These are phyloP conservation scores for Calonectria honghensis DNA, from an alignment of 2,329 filamentous ascomycete genomes.

Conservation along the genomic window DNA sequence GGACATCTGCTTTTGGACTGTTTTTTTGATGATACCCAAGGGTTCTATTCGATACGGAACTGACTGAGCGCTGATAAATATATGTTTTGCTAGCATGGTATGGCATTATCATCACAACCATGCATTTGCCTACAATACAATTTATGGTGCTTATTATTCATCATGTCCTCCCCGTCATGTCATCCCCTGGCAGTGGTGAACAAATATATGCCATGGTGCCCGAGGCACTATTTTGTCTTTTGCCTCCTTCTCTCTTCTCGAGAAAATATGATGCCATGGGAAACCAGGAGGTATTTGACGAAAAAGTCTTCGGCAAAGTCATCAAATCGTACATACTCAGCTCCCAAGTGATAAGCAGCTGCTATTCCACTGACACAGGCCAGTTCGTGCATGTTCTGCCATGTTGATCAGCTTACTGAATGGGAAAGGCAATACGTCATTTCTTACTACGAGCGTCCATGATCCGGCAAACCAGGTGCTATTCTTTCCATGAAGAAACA, in stretches of 20 bases:
- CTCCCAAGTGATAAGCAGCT: constrained; percentile 81
- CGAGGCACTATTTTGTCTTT: constrained; percentile 23
- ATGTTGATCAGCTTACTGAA: constrained; percentile 3
- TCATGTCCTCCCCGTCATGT: background rate
- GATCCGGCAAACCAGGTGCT: constrained; percentile 78
- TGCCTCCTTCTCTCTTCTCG: constrained; percentile 57
- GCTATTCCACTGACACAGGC: constrained; percentile 83
- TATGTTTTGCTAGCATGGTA: constrained; percentile 40
- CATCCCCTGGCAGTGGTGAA: background rate
- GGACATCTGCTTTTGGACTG: constrained; percentile 55
- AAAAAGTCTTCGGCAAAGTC: constrained; percentile 70
- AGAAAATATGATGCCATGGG: constrained; percentile 65
- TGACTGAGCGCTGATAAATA: constrained; percentile 43
- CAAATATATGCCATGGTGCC: background rate
- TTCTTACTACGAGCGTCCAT: constrained; percentile 80
- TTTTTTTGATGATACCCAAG: constrained; percentile 60
- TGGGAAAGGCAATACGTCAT: background rate
- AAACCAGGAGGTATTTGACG: constrained; percentile 67
- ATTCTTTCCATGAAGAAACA: constrained; percentile 81
- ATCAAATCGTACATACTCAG: constrained; percentile 77
- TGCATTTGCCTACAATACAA: constrained; percentile 35
- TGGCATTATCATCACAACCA: constrained; percentile 31
- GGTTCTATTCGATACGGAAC: constrained; percentile 51
- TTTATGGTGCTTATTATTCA: constrained; percentile 15
- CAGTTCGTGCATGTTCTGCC: constrained; percentile 79